phyloP scores from a whole-genome alignment of 495 filamentous ascomycete species.

The Symbiotaphrina buchneri region DNA sequence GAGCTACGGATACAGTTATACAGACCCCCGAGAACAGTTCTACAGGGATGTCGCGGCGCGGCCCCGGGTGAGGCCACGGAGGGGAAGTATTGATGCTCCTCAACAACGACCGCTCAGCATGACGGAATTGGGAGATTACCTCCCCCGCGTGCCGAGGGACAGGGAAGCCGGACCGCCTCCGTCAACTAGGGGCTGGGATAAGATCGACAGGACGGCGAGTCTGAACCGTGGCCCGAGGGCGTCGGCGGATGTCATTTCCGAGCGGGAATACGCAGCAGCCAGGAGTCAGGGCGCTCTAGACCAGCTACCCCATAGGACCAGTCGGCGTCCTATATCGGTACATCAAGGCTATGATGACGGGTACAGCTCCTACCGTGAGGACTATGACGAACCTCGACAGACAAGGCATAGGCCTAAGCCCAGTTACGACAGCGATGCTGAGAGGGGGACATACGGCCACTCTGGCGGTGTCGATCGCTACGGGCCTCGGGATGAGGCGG shows the following conservation, averaged over 20 bases:
- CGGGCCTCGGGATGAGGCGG: too few relatives aligned
- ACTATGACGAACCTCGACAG: too few relatives aligned
- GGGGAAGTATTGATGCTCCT: constrained; percentile 22
- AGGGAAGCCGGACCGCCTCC: constrained; percentile 33
- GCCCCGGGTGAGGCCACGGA: constrained; percentile 20
- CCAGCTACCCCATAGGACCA: constrained; percentile 14
- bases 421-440: too few relatives aligned
- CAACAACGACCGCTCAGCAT: constrained; percentile 39
- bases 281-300: not conserved
- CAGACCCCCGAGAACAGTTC: constrained; percentile 42
- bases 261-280: not conserved
- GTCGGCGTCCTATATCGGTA: constrained; percentile 13
- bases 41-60: constrained; percentile 33
- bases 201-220: constrained; percentile 23
- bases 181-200: constrained; percentile 38
- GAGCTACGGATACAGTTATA: constrained; percentile 43
- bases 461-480: too few relatives aligned
- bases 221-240: constrained; percentile 14
- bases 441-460: too few relatives aligned
- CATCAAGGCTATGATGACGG: constrained; percentile 3
- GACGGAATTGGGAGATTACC: constrained; percentile 32
- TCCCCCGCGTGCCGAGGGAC: constrained; percentile 17
- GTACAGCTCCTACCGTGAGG: too few relatives aligned
- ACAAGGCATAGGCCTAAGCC: too few relatives aligned
- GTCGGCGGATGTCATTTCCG: not conserved